Percentiles rank a stretch among this genome's conserved stretches.
Conservation (phyloP, 2,329 filamentous ascomycete species). For the Talaromyces albobiverticillius region DNA sequence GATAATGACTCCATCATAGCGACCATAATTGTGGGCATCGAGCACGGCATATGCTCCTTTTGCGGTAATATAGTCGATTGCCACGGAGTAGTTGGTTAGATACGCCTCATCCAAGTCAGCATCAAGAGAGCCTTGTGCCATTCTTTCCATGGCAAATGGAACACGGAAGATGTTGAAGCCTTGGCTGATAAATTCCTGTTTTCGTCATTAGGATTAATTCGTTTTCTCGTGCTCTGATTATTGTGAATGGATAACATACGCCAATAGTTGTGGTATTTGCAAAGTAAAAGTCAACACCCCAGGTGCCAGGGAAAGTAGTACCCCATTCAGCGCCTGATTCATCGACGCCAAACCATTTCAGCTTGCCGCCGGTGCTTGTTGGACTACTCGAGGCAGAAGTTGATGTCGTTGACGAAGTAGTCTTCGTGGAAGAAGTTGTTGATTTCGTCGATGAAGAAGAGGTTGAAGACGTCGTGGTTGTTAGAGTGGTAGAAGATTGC, state of each 20-base stretch:
- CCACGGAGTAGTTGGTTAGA: conserved; percentile 21
- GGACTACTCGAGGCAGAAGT: too few species aligned
- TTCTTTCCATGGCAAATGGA: conserved; percentile 55
- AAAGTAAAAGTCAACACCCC: conserved; percentile 62
- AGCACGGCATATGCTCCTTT: conserved; percentile 53
- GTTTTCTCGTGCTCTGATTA: background rate
- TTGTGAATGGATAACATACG: background rate
- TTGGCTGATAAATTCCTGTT: conserved; percentile 47
- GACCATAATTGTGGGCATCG: conserved; percentile 62
- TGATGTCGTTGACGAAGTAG: background rate
- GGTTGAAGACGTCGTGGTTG: background rate
- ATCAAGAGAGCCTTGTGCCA: conserved; percentile 46
- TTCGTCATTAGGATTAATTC: background rate
- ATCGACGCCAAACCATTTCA: conserved; percentile 46
- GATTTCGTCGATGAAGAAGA: background rate
- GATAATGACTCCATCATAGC: conserved; percentile 46
- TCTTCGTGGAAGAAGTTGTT: background rate
- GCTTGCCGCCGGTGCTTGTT: background rate
- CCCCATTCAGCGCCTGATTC: conserved; percentile 66
- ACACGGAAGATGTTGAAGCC: conserved; percentile 61
- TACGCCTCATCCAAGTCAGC: conserved; percentile 43
- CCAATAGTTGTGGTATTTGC: conserved; percentile 50
- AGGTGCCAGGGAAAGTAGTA: conserved; percentile 1
- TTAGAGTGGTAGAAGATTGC: conserved; percentile 5
- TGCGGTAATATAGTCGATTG: conserved; percentile 38